A percentile compares a stretch with the other conserved stretches of the same genome.
Evolutionary conservation across 352 stramenopile species (phyloP).

Genomic region (Phytopythium chamaehyphon): DNA sequence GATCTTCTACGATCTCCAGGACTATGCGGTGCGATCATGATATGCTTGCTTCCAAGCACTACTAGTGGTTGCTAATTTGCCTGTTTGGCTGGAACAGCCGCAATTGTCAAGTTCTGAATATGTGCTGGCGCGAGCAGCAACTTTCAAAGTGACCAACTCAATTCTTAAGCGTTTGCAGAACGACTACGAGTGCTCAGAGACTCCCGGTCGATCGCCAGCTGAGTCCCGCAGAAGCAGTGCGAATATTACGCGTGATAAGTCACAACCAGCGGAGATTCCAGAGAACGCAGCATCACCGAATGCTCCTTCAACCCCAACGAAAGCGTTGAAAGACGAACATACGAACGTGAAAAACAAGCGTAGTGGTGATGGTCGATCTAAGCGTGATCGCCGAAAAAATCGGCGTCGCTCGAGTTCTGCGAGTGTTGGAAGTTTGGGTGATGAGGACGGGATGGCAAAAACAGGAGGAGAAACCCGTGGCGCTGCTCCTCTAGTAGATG

Average conservation of each 20-base stretch:
- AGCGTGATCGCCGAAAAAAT: no score
- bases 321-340: no score
- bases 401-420: no score
- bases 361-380: no score
- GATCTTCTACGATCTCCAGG: conserved; percentile 70
- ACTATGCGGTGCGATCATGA: conserved; percentile 37
- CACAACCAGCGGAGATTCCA: no score
- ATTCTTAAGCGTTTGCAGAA: conserved; percentile 23
- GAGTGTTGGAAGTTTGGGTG: no score
- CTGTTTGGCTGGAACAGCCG: conserved; percentile 14
- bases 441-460: no score
- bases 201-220: conserved; percentile 1
- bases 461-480: no score
- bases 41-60: neutral
- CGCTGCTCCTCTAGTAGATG: no score
- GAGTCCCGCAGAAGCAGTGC: neutral
- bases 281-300: no score
- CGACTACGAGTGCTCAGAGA: conserved; percentile 22
- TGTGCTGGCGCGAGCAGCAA: conserved; percentile 17
- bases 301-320: no score
- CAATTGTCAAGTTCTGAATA: conserved; percentile 16
- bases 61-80: neutral
- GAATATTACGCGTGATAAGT: neutral
- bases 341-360: no score
- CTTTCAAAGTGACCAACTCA: conserved; percentile 39